These are phyloP conservation scores for Phytophthora brassicae DNA, from an alignment of 352 stramenopile genomes.

Conservation along the genomic window DNA sequence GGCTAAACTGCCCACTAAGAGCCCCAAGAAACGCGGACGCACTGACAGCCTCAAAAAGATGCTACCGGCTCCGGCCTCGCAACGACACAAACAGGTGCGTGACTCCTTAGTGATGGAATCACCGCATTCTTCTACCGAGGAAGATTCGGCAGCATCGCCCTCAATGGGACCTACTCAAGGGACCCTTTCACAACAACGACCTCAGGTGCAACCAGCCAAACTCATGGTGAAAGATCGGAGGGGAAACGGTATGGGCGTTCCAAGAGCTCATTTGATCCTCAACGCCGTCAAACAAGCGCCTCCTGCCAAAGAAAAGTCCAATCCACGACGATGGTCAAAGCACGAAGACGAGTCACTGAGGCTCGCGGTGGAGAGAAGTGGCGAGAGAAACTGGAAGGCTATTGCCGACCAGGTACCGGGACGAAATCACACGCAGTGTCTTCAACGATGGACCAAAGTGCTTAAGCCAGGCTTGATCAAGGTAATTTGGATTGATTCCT, in stretches of 20 bases:
- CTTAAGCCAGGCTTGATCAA: conserved; percentile 93
- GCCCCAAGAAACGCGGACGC: conserved; percentile 82
- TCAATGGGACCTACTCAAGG: conserved; percentile 16
- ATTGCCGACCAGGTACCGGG: conserved; percentile 91
- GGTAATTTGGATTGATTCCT: conserved; percentile 34
- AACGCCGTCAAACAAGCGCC: conserved; percentile 79
- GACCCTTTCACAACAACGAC: conserved; percentile 16
- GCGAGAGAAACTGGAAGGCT: conserved; percentile 89
- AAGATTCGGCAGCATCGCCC: conserved; percentile 29
- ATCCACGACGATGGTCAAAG: conserved; percentile 82
- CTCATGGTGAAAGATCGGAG: conserved; percentile 80
- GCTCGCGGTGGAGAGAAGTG: conserved; percentile 81
- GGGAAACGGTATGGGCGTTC: conserved; percentile 70
- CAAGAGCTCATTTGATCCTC: conserved; percentile 67
- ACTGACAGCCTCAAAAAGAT: conserved; percentile 84
- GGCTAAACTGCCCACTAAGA: conserved; percentile 48
- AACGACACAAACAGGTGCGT: conserved; percentile 62
- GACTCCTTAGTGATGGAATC: conserved; percentile 19
- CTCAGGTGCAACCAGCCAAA: conserved; percentile 44
- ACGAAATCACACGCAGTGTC: conserved; percentile 92
- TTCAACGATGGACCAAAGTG: conserved; percentile 94
- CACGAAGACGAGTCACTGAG: conserved; percentile 84
- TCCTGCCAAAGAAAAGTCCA: conserved; percentile 85
- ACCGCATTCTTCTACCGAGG: conserved; percentile 25
- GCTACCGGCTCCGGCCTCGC: conserved; percentile 60